Base-by-base conservation (phyloP, 2,329 filamentous ascomycete species). In the Nothomitra cinnamomea region DNA sequence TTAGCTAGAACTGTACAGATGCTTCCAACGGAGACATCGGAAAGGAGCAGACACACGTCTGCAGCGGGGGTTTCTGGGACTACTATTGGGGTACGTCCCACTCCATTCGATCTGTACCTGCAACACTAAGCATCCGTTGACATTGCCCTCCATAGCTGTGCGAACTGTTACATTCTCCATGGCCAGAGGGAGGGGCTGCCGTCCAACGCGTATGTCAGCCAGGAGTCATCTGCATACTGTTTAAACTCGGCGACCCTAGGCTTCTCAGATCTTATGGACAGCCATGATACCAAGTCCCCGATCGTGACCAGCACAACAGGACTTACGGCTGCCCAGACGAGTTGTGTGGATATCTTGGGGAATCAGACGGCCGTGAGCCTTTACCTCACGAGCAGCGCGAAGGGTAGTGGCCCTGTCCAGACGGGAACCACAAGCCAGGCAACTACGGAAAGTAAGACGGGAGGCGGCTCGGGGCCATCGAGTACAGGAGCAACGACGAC, bases 211-310 rank as follows among this genome's bases (percentile, higher is more conserved):
- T 7, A 25, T 12, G 13, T 25, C 43, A 28, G 22, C 15, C 8
- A 10, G 21, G 12, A 17, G 6, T 55, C 54, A 12, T 47, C 54
- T 12, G 21, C 54, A 13, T 55, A 55, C 50, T 55, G 54, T n/a
- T 38, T 21, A 10, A 51, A 32, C 35, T 7, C 36, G 12, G 45
- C 36, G 21, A 25, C 53, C 10, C 8, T 55, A 47, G 22, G 48
- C 32, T n/a, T 55, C 13, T 8, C 15, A 12, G 12, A 55, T 50
- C 12, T 42, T 19, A 2, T 55, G 32, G 47, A 54, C 15, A 10
- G 5, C 47, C 12, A 40, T 49, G 12, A 32, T 1, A 19, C 3
- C 42, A 22, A 2, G 15, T 10, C 12, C 22, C 10, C 19, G 2
- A 21, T 28, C 13, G n/a, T 8, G 43, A 15, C 24, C 6, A 48